Evolutionary conservation across 2,329 filamentous ascomycete species (phyloP), one percentile per base, ranked within the genome.

Genomic region (Aspergillus ruber): DNA sequence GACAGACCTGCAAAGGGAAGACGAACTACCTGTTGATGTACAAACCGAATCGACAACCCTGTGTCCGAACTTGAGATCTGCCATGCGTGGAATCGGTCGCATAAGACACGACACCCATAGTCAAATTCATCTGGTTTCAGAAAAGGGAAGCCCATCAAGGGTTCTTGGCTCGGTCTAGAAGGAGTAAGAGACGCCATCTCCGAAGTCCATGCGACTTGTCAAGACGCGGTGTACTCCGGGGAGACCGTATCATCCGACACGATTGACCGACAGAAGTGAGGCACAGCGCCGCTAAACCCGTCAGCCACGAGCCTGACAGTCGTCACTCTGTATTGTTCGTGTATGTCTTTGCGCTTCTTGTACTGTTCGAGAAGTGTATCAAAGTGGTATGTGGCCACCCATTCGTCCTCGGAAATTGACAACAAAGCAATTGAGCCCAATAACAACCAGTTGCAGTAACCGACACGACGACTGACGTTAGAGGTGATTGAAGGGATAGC

Each of bases 71-170:
- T 76, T 80, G 83, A 49, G 71, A 70, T 51, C 68, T 71, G 47
- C 80, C 75, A 33, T 78, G 58, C 6, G 74, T 71, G 2, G 80
- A 83, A 3, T 83, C 70, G 29, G 54, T 57, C 48, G 45, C 56
- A 47, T 70, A 81, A 46, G 77, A 81, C 60, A 74, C 84, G 79
- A 64, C 85, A 88, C 46, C 76, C 79, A 59, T 81, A 76, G 45
- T 78, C 68, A 54, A 88, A 88, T 60, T 88, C 84, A 36, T 80
- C 75, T 9, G 68, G 59, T 9, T 69, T 77, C 23, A 88, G 74
- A 49, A 77, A 79, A 6, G 85, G 85, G 60, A 84, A 88, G 44
- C 48, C 49, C 43, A 59, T 60, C 38, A 68, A 45, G 39, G 53
- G 45, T 32, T 18, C 32, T 42, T 44, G 36, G 20, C 17, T 27